Evolutionary conservation across 352 stramenopile genomes (phyloP).

Genomic region (Globisporangium heterothallicum): DNA sequence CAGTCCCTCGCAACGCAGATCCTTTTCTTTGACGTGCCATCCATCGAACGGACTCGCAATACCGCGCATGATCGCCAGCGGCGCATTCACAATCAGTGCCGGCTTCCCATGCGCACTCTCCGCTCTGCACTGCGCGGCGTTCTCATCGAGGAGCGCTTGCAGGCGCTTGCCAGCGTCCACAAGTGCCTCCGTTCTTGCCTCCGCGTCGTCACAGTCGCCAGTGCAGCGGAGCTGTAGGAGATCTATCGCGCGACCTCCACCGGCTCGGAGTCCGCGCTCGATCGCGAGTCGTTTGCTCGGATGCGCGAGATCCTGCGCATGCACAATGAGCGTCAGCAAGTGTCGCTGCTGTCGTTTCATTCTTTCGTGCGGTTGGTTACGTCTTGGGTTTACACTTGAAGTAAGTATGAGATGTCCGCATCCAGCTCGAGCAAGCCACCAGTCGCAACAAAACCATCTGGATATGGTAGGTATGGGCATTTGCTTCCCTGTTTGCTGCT

Average conservation of each 20-base stretch:
- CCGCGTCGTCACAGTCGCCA: not conserved
- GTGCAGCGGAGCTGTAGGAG: conserved; percentile 23
- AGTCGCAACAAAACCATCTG: too few relatives aligned
- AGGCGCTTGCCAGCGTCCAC: not conserved
- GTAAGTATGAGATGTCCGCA: not conserved
- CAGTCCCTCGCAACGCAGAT: conserved; percentile 8
- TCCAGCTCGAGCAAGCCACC: too few relatives aligned
- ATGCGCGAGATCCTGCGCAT: conserved; percentile 15
- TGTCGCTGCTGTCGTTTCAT: conserved; percentile 9
- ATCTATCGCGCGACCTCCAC: conserved; percentile 15
- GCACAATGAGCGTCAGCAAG: conserved; percentile 24
- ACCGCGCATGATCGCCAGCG: not conserved
- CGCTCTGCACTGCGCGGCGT: not conserved
- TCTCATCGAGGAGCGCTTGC: not conserved
- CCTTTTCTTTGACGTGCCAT: conserved; percentile 26
- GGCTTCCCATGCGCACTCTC: not conserved
- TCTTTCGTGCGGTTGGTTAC: not conserved
- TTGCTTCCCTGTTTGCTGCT: too few relatives aligned
- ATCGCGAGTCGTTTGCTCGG: not conserved
- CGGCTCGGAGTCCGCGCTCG: not conserved
- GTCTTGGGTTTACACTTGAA: conserved; percentile 7
- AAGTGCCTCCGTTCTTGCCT: not conserved
- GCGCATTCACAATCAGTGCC: conserved; percentile 13
- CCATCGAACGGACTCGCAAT: conserved; percentile 2
- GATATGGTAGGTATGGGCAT: too few relatives aligned